A percentile compares a stretch with the other conserved stretches of the same genome.
These are phyloP conservation scores for Phytophthora tubulina DNA, from an alignment of 352 stramenopile species.

Conservation along the genomic window DNA sequence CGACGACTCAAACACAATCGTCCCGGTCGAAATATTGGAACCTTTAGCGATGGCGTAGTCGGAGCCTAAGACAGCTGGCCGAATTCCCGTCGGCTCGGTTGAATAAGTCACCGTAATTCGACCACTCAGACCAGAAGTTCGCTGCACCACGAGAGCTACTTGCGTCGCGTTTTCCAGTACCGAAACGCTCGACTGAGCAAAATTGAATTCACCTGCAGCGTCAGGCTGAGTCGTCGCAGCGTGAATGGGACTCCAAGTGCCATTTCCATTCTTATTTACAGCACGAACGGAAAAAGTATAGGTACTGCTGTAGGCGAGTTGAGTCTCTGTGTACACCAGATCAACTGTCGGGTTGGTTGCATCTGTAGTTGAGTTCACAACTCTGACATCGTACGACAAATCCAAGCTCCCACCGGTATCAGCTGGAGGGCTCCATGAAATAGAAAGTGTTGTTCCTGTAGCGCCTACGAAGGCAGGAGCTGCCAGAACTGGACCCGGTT, in stretches of 20 bases:
- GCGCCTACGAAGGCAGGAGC: slow-evolving; percentile 37
- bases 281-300: slow-evolving; percentile 56
- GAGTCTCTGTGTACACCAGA: slow-evolving; percentile 12
- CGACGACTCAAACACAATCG: slow-evolving; percentile 47
- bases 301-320: slow-evolving; percentile 46
- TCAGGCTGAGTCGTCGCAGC: slow-evolving; percentile 53
- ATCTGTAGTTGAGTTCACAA: slow-evolving; percentile 18
- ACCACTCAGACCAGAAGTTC: slow-evolving; percentile 58
- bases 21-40: slow-evolving; percentile 24
- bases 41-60: slow-evolving; percentile 46
- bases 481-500: slow-evolving; percentile 41
- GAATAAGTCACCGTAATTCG: slow-evolving; percentile 46
- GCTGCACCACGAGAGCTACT: slow-evolving; percentile 46
- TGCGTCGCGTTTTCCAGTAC: slow-evolving; percentile 56
- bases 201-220: slow-evolving; percentile 61
- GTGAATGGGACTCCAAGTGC: slow-evolving; percentile 46
- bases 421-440: slow-evolving; percentile 45
- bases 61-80: slow-evolving; percentile 39
- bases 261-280: slow-evolving; percentile 40
- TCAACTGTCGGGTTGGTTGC: slow-evolving; percentile 20
- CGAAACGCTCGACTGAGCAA: slow-evolving; percentile 29
- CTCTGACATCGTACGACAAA: slow-evolving; percentile 46
- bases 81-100: slow-evolving; percentile 6
- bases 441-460: slow-evolving; percentile 51
- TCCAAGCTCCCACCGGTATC: slow-evolving; percentile 55